Evolutionary conservation across 2,329 filamentous ascomycete genomes (phyloP).

Genomic region (Truncatella angustata): DNA sequence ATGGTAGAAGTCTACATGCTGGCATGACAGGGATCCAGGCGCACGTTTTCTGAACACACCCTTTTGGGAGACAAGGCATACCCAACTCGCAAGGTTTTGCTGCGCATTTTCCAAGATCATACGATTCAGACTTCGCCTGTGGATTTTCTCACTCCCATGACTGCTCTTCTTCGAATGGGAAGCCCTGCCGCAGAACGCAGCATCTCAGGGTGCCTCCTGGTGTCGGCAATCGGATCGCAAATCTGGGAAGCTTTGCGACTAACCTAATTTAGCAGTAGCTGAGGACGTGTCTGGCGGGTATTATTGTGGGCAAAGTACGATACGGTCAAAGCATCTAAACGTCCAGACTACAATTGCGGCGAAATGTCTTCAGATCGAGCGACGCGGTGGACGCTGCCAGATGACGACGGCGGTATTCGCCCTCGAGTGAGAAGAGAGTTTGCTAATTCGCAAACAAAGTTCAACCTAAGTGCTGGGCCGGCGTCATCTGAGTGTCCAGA

Average conservation of each 20-base stretch:
- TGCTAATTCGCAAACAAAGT: neutral
- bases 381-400: too few species aligned
- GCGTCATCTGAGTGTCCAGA: neutral
- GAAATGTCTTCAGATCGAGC: too few species aligned
- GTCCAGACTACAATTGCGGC: too few species aligned
- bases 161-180: constrained; percentile 6
- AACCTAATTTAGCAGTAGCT: too few species aligned
- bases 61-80: neutral
- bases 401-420: too few species aligned
- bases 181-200: neutral
- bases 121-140: neutral
- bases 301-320: too few species aligned
- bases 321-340: too few species aligned
- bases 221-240: neutral
- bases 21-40: too few species aligned
- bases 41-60: neutral
- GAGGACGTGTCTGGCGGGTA: too few species aligned
- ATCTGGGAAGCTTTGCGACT: too few species aligned
- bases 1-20: too few species aligned
- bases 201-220: neutral
- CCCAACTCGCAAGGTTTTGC: neutral
- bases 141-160: neutral
- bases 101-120: constrained; percentile 4
- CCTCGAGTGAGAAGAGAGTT: too few species aligned
- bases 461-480: neutral